Base-by-base conservation (phyloP, 805 yeast species). In the Zygotorulaspora danielsina region DNA sequence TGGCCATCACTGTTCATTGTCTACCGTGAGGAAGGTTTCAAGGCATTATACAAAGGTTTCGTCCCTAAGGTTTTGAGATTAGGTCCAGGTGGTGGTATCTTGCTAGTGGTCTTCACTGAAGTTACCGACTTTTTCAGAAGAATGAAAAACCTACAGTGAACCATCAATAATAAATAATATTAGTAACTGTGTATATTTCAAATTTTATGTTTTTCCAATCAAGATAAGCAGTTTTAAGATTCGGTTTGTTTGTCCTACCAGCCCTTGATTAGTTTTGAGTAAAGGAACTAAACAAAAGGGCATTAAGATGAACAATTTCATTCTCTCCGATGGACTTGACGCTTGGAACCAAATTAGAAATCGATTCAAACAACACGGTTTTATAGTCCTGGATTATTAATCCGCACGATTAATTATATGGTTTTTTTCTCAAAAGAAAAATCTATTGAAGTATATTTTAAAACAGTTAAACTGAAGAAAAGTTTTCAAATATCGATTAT, bases 1-100 rank as follows among this genome's bases (percentile, higher is more conserved):
- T 55, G 79, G 50, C 96, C 96, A 28, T 76, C 94, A 3, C 68
- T 93, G 42, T 60, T 72, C 30, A 72, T 79, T 13, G 85, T 93
- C 17, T 78, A 79, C 55, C 50, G 48, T 30, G 97, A 90, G 67
- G 99, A 93, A 73, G 98, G 99, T 20, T 76, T 87, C 54, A 71
- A 68, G 34, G 96, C 97, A 6, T 75, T 93, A 43, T 90, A 89
- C 68, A 90, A 89, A 70, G 98, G 98, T 28, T 90, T 93, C 76
- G 62, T 89, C 49, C 99, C 99, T 52, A 93, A 93, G 73, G 97
- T 93, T 9, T 73, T 93, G 60, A 81, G 99, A 76, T 74, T 93
- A 51, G 98, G 97, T 34, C 98, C 99, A 45, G 99, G 99, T 59
- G 99, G 99, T 64, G 99, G 99, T 72, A 88, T 93, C 52, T 71